These are phyloP conservation scores for Boletus insuetus DNA, from an alignment of 768 basidiomycete genomes.

Conservation along the genomic window DNA sequence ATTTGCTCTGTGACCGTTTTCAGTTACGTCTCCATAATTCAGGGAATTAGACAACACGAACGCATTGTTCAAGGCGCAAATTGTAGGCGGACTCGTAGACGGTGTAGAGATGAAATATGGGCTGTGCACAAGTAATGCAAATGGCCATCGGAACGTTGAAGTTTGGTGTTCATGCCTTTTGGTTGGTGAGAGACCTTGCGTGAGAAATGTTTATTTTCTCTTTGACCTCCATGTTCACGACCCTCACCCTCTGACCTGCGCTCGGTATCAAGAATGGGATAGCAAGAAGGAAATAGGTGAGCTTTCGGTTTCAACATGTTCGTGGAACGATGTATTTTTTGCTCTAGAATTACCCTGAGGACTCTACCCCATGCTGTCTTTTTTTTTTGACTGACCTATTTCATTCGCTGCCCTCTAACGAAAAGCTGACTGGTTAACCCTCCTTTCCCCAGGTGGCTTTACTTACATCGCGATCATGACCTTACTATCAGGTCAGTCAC, in stretches of 20 bases:
- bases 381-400: background rate
- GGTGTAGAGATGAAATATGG: constrained; percentile 72
- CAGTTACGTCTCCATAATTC: background rate
- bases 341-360: constrained; percentile 10
- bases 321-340: background rate
- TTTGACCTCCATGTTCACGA: too few species aligned
- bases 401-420: background rate
- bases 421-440: background rate
- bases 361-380: background rate
- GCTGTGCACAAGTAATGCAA: constrained; percentile 71
- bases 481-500: background rate
- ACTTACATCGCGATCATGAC: too few species aligned
- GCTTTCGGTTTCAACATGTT: background rate
- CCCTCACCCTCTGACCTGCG: too few species aligned
- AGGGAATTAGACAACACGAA: constrained; percentile 36
- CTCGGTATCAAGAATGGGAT: too few species aligned
- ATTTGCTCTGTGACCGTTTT: constrained; percentile 44
- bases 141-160: constrained; percentile 59
- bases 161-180: background rate
- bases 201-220: background rate
- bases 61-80: constrained; percentile 81
- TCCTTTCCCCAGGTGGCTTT: background rate
- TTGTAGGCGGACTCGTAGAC: constrained; percentile 78
- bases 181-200: background rate
- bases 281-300: background rate